phyloP scores from a whole-genome alignment of 331 rosid genomes.

The Rosa hybrid region DNA sequence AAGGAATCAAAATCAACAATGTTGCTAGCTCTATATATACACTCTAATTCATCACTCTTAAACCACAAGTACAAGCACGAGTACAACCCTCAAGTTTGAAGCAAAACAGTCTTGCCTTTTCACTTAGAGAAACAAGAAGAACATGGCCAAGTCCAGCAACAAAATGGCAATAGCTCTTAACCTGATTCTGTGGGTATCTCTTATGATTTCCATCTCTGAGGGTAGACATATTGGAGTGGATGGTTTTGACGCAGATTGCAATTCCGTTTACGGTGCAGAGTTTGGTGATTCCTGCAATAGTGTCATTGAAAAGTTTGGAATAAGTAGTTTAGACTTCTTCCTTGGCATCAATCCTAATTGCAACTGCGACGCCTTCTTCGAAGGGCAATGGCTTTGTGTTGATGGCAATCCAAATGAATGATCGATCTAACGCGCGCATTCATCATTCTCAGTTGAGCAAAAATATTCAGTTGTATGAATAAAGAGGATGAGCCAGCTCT shows the following conservation, averaged over 20 bases:
- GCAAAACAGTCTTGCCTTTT: background rate
- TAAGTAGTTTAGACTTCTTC: background rate
- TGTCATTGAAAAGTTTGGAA: background rate
- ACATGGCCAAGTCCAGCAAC: background rate
- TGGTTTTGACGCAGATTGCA: background rate
- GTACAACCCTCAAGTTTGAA: background rate
- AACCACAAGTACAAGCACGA: background rate
- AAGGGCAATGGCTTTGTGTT: slow-evolving; percentile 23
- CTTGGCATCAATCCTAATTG: slow-evolving; percentile 12
- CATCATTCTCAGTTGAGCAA: background rate
- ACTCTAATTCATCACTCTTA: background rate
- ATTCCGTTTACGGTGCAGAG: slow-evolving; percentile 5
- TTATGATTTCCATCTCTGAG: background rate
- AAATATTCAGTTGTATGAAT: background rate
- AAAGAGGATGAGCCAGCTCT: background rate
- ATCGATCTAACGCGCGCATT: background rate
- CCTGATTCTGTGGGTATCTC: background rate
- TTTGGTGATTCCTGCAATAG: slow-evolving; percentile 12
- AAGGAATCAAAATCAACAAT: background rate
- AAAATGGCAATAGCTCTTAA: background rate
- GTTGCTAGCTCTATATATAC: background rate
- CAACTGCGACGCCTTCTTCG: slow-evolving; percentile 17
- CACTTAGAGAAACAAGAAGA: background rate
- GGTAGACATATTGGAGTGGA: background rate
- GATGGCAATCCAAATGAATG: background rate